Conservation (phyloP, 352 stramenopile species). For the Globisporangium spiculum region DNA sequence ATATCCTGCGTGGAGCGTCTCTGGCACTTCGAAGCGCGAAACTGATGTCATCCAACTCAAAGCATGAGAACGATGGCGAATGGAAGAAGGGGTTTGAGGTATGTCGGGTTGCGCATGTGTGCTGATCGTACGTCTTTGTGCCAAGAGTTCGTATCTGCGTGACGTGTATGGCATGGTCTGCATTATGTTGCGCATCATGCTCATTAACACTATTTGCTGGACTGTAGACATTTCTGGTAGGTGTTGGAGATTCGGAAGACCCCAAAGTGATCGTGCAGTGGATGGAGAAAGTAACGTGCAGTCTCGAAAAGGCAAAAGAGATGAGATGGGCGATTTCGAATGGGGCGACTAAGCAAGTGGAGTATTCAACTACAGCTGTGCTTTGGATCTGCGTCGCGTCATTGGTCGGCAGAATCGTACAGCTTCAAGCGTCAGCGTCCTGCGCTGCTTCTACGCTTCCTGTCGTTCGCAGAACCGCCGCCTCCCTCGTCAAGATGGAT, state of each 20-base stretch:
- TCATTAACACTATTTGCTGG: background rate
- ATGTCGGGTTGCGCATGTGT: background rate
- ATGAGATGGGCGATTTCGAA: background rate
- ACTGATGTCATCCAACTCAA: background rate
- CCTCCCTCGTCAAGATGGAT: background rate
- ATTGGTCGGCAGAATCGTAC: background rate
- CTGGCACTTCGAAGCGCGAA: background rate
- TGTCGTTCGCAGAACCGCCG: background rate
- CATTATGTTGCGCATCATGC: background rate
- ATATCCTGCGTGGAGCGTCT: background rate
- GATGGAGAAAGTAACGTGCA: background rate
- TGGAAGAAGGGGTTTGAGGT: background rate
- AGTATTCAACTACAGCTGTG: background rate
- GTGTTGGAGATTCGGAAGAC: background rate
- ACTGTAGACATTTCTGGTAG: background rate
- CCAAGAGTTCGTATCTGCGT: background rate
- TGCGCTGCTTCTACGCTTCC: background rate
- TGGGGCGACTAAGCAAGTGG: background rate
- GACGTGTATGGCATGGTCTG: background rate
- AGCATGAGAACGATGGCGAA: background rate
- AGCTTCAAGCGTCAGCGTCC: background rate
- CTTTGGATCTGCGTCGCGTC: background rate
- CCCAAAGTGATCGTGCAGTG: background rate
- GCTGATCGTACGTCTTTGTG: background rate
- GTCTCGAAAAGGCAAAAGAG: background rate